Base-by-base conservation (phyloP, 108 stramenopile species). In the Skeletonema marinoi region DNA sequence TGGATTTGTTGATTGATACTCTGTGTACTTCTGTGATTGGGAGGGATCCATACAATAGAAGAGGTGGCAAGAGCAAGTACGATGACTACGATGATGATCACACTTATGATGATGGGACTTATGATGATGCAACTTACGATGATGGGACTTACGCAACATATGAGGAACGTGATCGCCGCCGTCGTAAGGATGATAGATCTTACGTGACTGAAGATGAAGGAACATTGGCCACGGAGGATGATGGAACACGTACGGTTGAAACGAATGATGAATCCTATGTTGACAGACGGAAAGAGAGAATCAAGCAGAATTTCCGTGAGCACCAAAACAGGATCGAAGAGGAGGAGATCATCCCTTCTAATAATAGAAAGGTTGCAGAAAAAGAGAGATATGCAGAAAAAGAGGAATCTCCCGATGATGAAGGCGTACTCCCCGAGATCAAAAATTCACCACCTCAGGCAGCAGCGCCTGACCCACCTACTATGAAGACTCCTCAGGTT, bases 1-100 rank as follows among this genome's bases (percentile, higher is more conserved):
- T 95, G 44, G 94, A 95, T 70, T 81, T 90, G 79, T 78, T 95
- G 50, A 95, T 95, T 77, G 94, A 95, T 65, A 90, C 92, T 14
- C 84, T 95, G 36, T 95, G 94, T 60, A 85, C 94, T 69, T 90
- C 74, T 76, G 86, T 81, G 60, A 83, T 84, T 75, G 90, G 89
- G 38, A 65, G 87, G 10, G 85, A 87, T 65, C 71, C 83, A 10
- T 32, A 80, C 35, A 83, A 66, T 13, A 82, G 74, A 73, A 78
- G 51, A 39, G 60, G 60, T 29, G 31, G 67, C 9, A 67, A 68
- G 21, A 67, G 64, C 16, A 68, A 69, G 48, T 67, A 81, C 32
- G 80, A 51, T 30, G 67, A 81, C 21, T 87, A 89, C 38, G 86
- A 85, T 58, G 92, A 90, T 7, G 81, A 85, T 36, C 78, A 88